Evolutionary conservation across 257 asterid genomes (phyloP), one percentile per base, ranked within the genome.

Genomic region (Scutellaria barbata): DNA sequence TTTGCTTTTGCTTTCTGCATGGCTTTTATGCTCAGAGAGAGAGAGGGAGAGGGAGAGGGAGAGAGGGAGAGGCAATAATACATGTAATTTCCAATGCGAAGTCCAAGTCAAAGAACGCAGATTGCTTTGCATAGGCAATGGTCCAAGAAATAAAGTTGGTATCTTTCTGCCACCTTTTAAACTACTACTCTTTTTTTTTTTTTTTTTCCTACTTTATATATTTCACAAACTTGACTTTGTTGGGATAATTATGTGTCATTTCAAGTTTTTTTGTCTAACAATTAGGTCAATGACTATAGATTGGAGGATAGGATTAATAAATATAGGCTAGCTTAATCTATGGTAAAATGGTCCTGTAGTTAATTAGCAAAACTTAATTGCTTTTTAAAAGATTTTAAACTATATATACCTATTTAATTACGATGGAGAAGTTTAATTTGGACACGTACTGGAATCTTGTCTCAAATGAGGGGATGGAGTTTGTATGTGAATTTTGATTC

Each of bases 31-130:
- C 35, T 2, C 5, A 30, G 35, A 30, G 35, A 30, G 35, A 30
- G 35, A 30, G 35, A 30, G 35, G 3, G 35, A 30, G 35, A 30
- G 35, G 2, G 35, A 4, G 35, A 20, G 25, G 2, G 25, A 20
- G 25, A 22, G 25, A 22, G 25, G 2, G 25, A 58, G 56, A 65
- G 41, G 20, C 8, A 22, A 77, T 25, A 43, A 63, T 40, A 68
- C 63, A 72, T 66, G 81, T 71, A 51, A 74, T 79, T 77, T 85
- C 70, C 45, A 68, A 64, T 18, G 77, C 59, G 60, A 53, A 62
- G 63, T 71, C 73, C 59, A 40, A 75, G 80, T 70, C 76, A 56
- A 78, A 77, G 60, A 22, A 41, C 71, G 56, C 74, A 71, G 66
- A 35, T 73, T 76, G 69, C 76, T 25, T 58, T 13, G 54, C 72